Evolutionary conservation across 768 basidiomycete genomes (phyloP).

Genomic region (Rhodotorula kratochvilovae): DNA sequence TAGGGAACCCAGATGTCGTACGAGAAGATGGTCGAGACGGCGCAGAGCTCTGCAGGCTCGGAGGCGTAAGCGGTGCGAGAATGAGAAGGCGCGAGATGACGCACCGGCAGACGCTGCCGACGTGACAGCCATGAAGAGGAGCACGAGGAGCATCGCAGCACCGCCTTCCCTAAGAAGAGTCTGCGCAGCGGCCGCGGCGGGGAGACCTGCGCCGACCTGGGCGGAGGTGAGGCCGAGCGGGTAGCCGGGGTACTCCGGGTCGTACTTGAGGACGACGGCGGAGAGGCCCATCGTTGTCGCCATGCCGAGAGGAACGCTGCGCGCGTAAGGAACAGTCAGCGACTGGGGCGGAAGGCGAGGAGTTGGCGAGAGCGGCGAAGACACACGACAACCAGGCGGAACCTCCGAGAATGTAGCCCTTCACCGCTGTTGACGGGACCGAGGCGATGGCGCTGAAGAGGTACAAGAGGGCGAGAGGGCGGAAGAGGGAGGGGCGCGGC

Average conservation of each 20-base stretch:
- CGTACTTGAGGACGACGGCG: constrained; percentile 2
- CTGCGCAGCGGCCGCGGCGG: constrained; percentile 17
- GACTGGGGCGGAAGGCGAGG: background rate
- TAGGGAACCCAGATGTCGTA: constrained; percentile 54
- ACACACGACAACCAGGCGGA: constrained; percentile 73
- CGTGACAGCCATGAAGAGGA: constrained; percentile 58
- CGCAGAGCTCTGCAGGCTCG: constrained; percentile 71
- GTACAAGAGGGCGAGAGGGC: constrained; percentile 50
- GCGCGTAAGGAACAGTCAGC: background rate
- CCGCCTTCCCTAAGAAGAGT: constrained; percentile 68
- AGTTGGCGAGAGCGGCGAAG: constrained; percentile 9
- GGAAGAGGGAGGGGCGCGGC: too few species aligned
- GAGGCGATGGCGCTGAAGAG: constrained; percentile 71
- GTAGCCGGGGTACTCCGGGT: constrained; percentile 9
- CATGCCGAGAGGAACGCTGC: background rate
- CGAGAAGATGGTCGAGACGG: constrained; percentile 74
- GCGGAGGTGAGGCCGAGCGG: background rate
- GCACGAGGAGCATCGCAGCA: constrained; percentile 68
- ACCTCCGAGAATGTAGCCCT: constrained; percentile 84
- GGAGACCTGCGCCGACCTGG: constrained; percentile 19
- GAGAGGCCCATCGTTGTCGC: constrained; percentile 14
- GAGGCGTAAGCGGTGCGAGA: constrained; percentile 1
- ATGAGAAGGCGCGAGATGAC: background rate
- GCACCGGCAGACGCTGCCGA: background rate
- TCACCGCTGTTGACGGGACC: constrained; percentile 73